These are phyloP conservation scores for Termitomyces sp. DNA, from an alignment of 768 basidiomycete genomes.

Conservation along the genomic window DNA sequence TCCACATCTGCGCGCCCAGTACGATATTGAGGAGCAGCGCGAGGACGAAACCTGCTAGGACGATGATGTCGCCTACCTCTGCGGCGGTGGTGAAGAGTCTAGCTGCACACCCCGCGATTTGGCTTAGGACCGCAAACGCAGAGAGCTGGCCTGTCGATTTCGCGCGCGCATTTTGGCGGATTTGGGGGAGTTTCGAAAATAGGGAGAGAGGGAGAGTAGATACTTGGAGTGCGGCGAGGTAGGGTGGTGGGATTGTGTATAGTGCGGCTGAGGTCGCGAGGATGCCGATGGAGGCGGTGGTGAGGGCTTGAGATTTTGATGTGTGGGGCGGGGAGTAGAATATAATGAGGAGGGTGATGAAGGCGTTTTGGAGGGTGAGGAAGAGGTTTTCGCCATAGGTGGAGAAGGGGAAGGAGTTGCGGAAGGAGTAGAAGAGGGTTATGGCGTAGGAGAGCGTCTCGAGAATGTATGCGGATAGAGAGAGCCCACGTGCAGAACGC, in stretches of 20 bases:
- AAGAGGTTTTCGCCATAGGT: conserved; percentile 98
- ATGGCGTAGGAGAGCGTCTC: conserved; percentile 92
- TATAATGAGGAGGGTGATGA: conserved; percentile 87
- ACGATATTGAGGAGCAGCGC: conserved; percentile 79
- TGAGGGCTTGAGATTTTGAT: conserved; percentile 18
- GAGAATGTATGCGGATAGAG: conserved; percentile 79
- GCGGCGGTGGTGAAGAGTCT: conserved; percentile 90
- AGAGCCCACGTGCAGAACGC: conserved; percentile 81
- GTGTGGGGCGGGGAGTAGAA: conserved; percentile 45
- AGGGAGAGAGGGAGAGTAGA: conserved; percentile 87
- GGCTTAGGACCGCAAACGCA: conserved; percentile 84
- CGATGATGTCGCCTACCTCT: conserved; percentile 79
- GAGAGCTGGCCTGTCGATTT: conserved; percentile 91
- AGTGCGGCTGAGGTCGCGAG: conserved; percentile 30
- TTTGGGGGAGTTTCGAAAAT: conserved; percentile 93
- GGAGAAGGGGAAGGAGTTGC: conserved; percentile 88
- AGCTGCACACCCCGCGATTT: conserved; percentile 85
- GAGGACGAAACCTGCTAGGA: conserved; percentile 79
- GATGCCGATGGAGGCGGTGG: conserved; percentile 24
- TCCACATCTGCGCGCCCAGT: conserved; percentile 80
- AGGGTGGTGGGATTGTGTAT: conserved; percentile 38
- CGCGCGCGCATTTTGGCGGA: conserved; percentile 69
- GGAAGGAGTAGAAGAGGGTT: conserved; percentile 79
- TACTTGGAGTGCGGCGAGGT: conserved; percentile 70
- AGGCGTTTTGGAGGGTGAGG: conserved; percentile 81